phyloP scores from a whole-genome alignment of 352 stramenopile species.

The Albugo laibachii region DNA sequence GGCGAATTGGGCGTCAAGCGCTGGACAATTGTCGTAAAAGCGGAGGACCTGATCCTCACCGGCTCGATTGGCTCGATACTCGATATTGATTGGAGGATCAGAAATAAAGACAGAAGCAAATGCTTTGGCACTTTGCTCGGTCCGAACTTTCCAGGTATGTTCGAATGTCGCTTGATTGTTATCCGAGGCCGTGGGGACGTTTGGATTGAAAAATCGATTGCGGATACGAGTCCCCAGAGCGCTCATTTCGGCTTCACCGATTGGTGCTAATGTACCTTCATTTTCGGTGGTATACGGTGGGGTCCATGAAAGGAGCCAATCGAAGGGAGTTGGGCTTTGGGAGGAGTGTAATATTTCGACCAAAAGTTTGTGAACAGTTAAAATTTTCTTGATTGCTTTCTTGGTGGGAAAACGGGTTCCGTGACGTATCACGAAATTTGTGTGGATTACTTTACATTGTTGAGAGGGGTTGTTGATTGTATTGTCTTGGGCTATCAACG shows the following conservation, averaged over 20 bases:
- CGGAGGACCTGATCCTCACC: conserved; percentile 41
- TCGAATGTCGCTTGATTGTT: conserved; percentile 27
- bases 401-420: conserved; percentile 58
- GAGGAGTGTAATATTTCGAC: neutral
- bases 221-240: conserved; percentile 31
- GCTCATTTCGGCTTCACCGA: conserved; percentile 38
- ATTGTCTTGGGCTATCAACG: conserved; percentile 1
- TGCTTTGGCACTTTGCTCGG: conserved; percentile 47
- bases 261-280: conserved; percentile 27
- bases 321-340: neutral
- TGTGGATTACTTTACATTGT: conserved; percentile 27
- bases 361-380: conserved; percentile 18
- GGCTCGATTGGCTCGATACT: conserved; percentile 22
- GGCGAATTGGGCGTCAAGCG: conserved; percentile 34
- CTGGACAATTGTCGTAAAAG: conserved; percentile 69
- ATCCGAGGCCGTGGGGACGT: neutral
- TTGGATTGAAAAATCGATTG: conserved; percentile 14
- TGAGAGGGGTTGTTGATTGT: conserved; percentile 1
- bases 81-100: conserved; percentile 25
- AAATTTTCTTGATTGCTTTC: conserved; percentile 54
- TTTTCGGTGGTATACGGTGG: conserved; percentile 25
- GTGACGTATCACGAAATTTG: conserved; percentile 64
- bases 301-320: conserved; percentile 25
- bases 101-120: conserved; percentile 61
- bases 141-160: conserved; percentile 67